phyloP scores from a whole-genome alignment of 805 yeast genomes.

The Zygosaccharomyces lentus region DNA sequence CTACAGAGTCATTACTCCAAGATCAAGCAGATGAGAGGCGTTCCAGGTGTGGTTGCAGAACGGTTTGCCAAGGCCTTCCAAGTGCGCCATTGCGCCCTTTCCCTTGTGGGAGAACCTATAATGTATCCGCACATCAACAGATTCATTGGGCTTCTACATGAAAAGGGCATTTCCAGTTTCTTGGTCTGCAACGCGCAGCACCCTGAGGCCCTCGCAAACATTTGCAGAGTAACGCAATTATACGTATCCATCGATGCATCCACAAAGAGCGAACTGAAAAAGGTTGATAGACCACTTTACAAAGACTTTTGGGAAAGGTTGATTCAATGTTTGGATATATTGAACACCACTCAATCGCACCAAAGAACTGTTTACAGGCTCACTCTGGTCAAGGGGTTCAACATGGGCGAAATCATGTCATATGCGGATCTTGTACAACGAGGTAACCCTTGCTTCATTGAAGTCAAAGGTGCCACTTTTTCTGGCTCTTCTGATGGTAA shows the following conservation, averaged over 20 bases:
- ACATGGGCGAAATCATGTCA: slow-evolving; percentile 71
- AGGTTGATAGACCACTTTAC: slow-evolving; percentile 83
- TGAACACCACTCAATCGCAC: slow-evolving; percentile 65
- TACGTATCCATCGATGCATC: slow-evolving; percentile 94
- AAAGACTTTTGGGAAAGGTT: slow-evolving; percentile 92
- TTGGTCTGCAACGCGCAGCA: slow-evolving; percentile 95
- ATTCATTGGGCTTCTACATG: slow-evolving; percentile 77
- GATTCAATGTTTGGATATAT: slow-evolving; percentile 71
- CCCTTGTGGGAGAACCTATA: slow-evolving; percentile 92
- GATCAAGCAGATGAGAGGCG: slow-evolving; percentile 92
- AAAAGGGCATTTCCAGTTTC: slow-evolving; percentile 74
- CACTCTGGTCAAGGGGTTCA: slow-evolving; percentile 89
- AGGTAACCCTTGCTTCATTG: slow-evolving; percentile 83
- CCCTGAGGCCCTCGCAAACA: slow-evolving; percentile 69
- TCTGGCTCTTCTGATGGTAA: slow-evolving; percentile 84
- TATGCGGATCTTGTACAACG: slow-evolving; percentile 83
- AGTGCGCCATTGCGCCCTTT: slow-evolving; percentile 86
- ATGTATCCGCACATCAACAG: slow-evolving; percentile 88
- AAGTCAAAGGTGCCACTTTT: slow-evolving; percentile 91
- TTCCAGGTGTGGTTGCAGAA: slow-evolving; percentile 88
- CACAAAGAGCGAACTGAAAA: slow-evolving; percentile 72
- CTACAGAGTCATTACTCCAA: slow-evolving; percentile 84
- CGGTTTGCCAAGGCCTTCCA: slow-evolving; percentile 87
- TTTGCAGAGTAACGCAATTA: slow-evolving; percentile 79
- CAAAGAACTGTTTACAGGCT: slow-evolving; percentile 90